A percentile compares a stretch with the other conserved stretches of the same genome.
These are phyloP conservation scores for Mucor circinelloides DNA, from an alignment of 371 early-diverging fungal species.

Conservation along the genomic window DNA sequence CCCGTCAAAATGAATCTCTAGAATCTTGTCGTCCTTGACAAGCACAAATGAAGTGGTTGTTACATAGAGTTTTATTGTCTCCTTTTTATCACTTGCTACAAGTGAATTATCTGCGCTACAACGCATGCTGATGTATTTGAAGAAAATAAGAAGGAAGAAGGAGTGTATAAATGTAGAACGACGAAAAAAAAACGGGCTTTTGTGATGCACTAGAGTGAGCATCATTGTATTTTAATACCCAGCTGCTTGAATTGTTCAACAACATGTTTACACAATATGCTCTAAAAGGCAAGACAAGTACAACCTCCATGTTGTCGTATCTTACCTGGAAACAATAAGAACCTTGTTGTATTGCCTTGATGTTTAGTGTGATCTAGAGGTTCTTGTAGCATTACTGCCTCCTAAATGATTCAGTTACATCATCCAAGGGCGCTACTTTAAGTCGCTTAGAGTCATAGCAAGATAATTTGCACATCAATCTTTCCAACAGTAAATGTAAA, in stretches of 20 bases:
- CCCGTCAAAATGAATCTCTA: slow-evolving; percentile 35
- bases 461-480: too few species aligned
- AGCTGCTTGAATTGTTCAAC: not conserved
- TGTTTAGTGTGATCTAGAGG: too few species aligned
- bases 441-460: too few species aligned
- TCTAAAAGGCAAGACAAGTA: not conserved
- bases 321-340: not conserved
- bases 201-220: not conserved
- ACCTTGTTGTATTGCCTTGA: not conserved
- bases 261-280: not conserved
- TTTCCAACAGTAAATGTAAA: too few species aligned
- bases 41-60: slow-evolving; percentile 29
- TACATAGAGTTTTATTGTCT: slow-evolving; percentile 25
- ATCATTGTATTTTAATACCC: not conserved
- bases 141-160: not conserved
- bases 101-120: not conserved
- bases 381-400: too few species aligned
- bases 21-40: slow-evolving; percentile 12
- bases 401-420: too few species aligned
- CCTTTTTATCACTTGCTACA: slow-evolving; percentile 4
- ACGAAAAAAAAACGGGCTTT: not conserved
- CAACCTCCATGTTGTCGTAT: not conserved
- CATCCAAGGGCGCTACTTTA: too few species aligned
- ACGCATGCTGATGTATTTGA: not conserved
- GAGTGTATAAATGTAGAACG: not conserved